Evolutionary conservation across 257 asterid species (phyloP), one percentile per base, ranked within the genome.

Genomic region (Salvia splendens): DNA sequence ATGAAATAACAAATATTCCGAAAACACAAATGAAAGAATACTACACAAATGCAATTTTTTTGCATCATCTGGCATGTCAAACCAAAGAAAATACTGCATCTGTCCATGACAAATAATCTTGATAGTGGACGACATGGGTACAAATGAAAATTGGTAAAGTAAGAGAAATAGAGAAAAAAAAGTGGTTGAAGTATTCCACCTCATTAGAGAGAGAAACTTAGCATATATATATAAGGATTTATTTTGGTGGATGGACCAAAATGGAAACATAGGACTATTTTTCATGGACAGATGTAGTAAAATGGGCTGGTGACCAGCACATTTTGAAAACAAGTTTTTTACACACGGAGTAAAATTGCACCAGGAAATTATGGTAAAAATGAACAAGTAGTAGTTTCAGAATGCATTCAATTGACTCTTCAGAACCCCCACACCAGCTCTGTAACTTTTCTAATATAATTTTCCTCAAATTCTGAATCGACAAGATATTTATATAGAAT

Each of bases 271-370:
- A 24, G 30, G 30, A 24, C 30, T 24, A 24, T 24, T 24, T 24
- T 24, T 24, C 30, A 24, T 24, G 2, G 30, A 24, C 30, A 24
- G 30, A 24, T 24, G 30, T 9, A 61, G 53, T 57, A 41, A 5
- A 53, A 38, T 61, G 60, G 70, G 41, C 38, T 38, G 54, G 66
- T 43, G 50, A 33, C 30, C 43, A 76, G 51, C 41, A 30, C 20
- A 14, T 41, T 41, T 20, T 46, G 8, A 2, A 30, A 45, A 54
- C 17, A 48, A 30, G 40, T 4, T 45, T 57, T 62, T 64, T 36
- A 61, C 38, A 42, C 53, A 12, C 2, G 7, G 48, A 52, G 43
- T 30, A 64, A 8, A 60, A 33, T 17, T 9, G 8, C 20, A 77
- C 59, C 46, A 57, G 42, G 24, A 59, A 24, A n/a, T 10, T 24